These are phyloP conservation scores for Diophrys appendiculata DNA, from an alignment of 73 alveolate species.

Conservation along the genomic window DNA sequence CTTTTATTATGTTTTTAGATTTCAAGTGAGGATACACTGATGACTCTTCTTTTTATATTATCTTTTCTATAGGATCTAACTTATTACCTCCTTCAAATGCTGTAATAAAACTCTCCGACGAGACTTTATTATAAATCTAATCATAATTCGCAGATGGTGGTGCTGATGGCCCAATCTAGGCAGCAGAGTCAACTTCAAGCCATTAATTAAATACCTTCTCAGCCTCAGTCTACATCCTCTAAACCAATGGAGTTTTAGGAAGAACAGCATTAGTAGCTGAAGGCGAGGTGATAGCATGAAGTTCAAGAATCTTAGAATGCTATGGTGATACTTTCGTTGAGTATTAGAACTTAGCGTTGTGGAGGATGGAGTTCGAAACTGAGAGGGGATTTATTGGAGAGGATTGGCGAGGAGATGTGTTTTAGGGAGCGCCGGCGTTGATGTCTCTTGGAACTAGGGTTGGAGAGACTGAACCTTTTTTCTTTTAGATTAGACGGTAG, in stretches of 20 bases:
- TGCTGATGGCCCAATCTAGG: too few relatives aligned
- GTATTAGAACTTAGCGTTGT: constrained; percentile 33
- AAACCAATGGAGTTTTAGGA: not conserved
- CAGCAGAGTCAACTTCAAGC: too few relatives aligned
- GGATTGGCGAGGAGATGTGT: not conserved
- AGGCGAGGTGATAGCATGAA: not conserved
- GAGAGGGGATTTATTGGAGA: constrained; percentile 20
- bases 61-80: not conserved
- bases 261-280: not conserved
- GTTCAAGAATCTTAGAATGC: constrained; percentile 1
- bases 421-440: not conserved
- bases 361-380: constrained; percentile 46
- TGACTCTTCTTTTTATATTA: not conserved
- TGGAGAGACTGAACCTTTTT: not conserved
- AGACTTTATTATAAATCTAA: too few relatives aligned
- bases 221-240: too few relatives aligned
- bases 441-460: not conserved
- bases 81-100: too few relatives aligned
- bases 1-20: constrained; percentile 19
- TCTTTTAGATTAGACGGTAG: not conserved
- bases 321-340: constrained; percentile 46
- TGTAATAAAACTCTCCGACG: too few relatives aligned
- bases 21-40: constrained; percentile 16
- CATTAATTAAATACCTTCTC: too few relatives aligned
- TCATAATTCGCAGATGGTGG: too few relatives aligned